Base-by-base conservation (phyloP, 208 protist genomes). In the Naegleria fowleri region DNA sequence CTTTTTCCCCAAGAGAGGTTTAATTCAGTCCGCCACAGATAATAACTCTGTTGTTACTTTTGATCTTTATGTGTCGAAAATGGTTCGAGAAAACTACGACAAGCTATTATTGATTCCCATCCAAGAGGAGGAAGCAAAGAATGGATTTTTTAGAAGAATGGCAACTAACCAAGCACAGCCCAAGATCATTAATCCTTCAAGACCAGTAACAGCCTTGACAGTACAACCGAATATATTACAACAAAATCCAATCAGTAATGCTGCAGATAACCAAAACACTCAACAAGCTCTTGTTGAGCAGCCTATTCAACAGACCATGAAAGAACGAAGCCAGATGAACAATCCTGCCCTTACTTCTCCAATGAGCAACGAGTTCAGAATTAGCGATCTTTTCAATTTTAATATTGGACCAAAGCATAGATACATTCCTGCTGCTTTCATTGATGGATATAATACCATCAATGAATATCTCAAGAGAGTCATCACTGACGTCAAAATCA, bases 401-500 rank as follows among this genome's bases (percentile, higher is more conserved):
- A 79, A 79, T 36, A n/a, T 79, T 36, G 29, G 29, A 25, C 16
- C 19, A 25, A 88, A n/a, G 41, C 51, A 11, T 88, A 88, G 43
- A 58, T n/a, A 15, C 41, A 51, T 40, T n/a, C 41, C 85, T 58
- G 22, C 25, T 9, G 43, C 85, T 38, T 58, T 88, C 22, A 40
- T 58, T 22, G 43, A 88, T 39, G 39, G 41, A 4, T 88, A 88
- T 38, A 51, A 58, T 48, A 58, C 39, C 5, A 40, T 88, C 0
- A 88, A 88, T 38, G 85, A 88, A 88, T 88, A 58, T 58, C 33
- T 88, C 6, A 88, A 88, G n/a, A 29, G 33, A 88, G 19, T 39
- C 0, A 36, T 88, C 0, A 48, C 22, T 58, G 85, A 88, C 13
- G n/a, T 88, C n/a, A 88, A 58, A 88, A 33, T 58, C 13, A 88